A percentile compares a stretch with the other conserved stretches of the same genome.
phyloP scores from a whole-genome alignment of 495 filamentous ascomycete species.

The Xylaria grammica region DNA sequence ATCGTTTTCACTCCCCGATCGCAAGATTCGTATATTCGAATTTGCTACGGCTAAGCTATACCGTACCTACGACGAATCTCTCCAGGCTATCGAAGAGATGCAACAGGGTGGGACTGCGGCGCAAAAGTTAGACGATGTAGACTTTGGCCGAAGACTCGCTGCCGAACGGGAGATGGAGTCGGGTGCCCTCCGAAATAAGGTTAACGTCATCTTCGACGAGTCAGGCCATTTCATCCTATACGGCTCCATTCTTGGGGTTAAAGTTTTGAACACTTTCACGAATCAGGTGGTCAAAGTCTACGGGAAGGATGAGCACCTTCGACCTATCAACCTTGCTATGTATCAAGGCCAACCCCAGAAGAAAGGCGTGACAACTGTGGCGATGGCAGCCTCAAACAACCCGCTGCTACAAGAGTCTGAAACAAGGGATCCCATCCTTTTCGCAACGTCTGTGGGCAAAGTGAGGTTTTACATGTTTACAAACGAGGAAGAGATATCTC shows the following conservation, averaged over 20 bases:
- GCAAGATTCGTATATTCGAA: constrained; percentile 90
- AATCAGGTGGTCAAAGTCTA: constrained; percentile 89
- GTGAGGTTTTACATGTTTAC: constrained; percentile 98
- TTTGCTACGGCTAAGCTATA: constrained; percentile 86
- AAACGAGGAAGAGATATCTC: constrained; percentile 82
- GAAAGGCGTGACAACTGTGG: constrained; percentile 91
- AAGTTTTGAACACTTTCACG: constrained; percentile 93
- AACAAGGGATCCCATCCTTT: constrained; percentile 85
- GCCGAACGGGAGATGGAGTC: constrained; percentile 85
- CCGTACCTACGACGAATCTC: constrained; percentile 92
- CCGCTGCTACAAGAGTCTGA: constrained; percentile 93
- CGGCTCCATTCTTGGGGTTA: constrained; percentile 87
- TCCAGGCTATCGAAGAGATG: constrained; percentile 85
- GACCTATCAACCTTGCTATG: constrained; percentile 80
- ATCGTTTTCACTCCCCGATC: constrained; percentile 91
- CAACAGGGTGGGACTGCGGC: constrained; percentile 86
- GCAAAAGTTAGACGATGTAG: constrained; percentile 80
- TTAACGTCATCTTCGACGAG: constrained; percentile 93
- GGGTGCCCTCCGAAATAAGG: constrained; percentile 64
- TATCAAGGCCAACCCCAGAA: constrained; percentile 95
- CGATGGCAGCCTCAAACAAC: constrained; percentile 94
- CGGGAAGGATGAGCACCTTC: constrained; percentile 85
- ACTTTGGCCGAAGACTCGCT: constrained; percentile 89
- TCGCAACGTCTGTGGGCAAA: constrained; percentile 84
- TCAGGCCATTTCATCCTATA: constrained; percentile 95